A percentile compares a stretch with the other conserved stretches of the same genome.
These are phyloP conservation scores for Penicillium rolfsii DNA, from an alignment of 2,329 filamentous ascomycete species.

Conservation along the genomic window DNA sequence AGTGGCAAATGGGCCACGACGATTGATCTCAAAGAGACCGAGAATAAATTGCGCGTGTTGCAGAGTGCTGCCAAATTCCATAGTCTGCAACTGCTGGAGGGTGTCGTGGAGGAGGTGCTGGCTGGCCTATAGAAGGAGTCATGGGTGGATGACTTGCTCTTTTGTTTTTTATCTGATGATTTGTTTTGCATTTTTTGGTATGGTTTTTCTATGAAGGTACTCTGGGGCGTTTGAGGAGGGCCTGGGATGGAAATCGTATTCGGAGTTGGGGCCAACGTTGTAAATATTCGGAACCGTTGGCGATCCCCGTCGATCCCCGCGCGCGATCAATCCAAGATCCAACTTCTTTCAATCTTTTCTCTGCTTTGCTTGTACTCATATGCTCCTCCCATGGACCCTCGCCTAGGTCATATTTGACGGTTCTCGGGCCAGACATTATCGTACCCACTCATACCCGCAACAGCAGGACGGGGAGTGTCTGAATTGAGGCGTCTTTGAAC, in stretches of 20 bases:
- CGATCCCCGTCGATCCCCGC: conserved; percentile 23
- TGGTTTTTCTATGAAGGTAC: neutral
- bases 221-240: conserved; percentile 11
- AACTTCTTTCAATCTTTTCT: neutral
- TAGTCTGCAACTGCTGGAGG: conserved; percentile 77
- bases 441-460: neutral
- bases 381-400: neutral
- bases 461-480: neutral
- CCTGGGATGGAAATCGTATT: conserved; percentile 7
- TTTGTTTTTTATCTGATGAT: neutral
- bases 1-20: conserved; percentile 81
- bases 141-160: neutral
- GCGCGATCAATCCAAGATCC: conserved; percentile 2
- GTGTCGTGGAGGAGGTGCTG: conserved; percentile 69
- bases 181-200: neutral
- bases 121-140: conserved; percentile 42
- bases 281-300: conserved; percentile 20
- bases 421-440: neutral
- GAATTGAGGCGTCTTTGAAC: neutral
- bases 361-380: conserved; percentile 1
- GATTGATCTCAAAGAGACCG: conserved; percentile 67
- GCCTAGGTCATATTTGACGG: neutral
- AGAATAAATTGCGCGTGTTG: conserved; percentile 69
- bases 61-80: conserved; percentile 76
- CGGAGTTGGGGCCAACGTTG: conserved; percentile 14